phyloP scores from a whole-genome alignment of 768 basidiomycete species.

The Lactarius hengduanensis region DNA sequence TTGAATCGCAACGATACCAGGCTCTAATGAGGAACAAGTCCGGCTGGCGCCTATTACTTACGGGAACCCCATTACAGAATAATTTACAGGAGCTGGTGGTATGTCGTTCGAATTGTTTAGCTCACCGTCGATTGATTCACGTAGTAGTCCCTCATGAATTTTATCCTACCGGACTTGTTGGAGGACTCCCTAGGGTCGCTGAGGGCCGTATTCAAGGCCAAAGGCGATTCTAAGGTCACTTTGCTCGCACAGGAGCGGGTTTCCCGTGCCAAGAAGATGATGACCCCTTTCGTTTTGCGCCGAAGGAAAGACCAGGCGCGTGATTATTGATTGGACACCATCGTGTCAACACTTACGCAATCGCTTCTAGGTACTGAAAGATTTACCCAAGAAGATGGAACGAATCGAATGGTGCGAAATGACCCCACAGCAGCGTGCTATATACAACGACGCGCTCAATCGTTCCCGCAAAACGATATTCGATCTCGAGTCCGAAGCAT shows the following conservation, averaged over 20 bases:
- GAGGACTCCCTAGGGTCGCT: conserved; percentile 71
- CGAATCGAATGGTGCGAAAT: conserved; percentile 95
- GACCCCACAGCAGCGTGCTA: conserved; percentile 75
- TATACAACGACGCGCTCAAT: conserved; percentile 84
- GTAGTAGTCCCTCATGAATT: conserved; percentile 89
- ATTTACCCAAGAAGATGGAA: conserved; percentile 90
- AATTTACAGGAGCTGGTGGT: conserved; percentile 89
- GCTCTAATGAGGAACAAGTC: conserved; percentile 82
- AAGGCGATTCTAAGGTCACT: conserved; percentile 86
- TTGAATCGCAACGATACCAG: conserved; percentile 94
- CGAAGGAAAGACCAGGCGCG: conserved; percentile 89
- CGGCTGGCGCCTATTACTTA: conserved; percentile 87
- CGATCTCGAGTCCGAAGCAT: conserved; percentile 40
- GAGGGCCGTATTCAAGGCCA: conserved; percentile 95
- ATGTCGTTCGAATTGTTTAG: conserved; percentile 36
- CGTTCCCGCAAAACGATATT: conserved; percentile 80
- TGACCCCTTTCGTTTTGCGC: conserved; percentile 98
- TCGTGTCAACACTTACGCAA: background rate
- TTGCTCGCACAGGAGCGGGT: conserved; percentile 91
- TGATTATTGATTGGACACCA: background rate
- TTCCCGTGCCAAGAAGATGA: conserved; percentile 96
- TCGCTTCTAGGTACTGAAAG: conserved; percentile 71
- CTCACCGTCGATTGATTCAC: conserved; percentile 1
- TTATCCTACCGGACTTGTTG: conserved; percentile 93
- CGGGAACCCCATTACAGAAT: conserved; percentile 94